Conservation (phyloP, 2,329 filamentous ascomycete genomes). For the Massarina eburnea region DNA sequence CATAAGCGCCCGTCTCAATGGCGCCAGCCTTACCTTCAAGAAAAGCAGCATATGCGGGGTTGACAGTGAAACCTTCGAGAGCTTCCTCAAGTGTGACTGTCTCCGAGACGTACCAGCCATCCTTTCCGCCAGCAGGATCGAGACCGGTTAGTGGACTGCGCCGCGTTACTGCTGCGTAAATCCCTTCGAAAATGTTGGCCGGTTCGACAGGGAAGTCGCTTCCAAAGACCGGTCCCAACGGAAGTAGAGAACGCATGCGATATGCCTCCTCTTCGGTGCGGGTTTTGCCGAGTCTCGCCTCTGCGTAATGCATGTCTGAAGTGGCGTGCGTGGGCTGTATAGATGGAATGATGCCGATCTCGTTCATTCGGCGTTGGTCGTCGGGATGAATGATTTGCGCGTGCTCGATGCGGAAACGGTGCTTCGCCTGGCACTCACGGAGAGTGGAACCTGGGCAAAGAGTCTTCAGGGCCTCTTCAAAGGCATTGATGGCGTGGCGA, state of each 20-base stretch:
- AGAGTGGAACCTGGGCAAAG: constrained; percentile 51
- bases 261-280: constrained; percentile 63
- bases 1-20: constrained; percentile 62
- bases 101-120: constrained; percentile 64
- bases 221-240: constrained; percentile 59
- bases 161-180: constrained; percentile 68
- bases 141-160: constrained; percentile 56
- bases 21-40: constrained; percentile 61
- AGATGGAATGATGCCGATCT: constrained; percentile 65
- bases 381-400: constrained; percentile 68
- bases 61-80: constrained; percentile 62
- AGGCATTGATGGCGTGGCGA: constrained; percentile 64
- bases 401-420: constrained; percentile 70
- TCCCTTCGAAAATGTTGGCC: constrained; percentile 66
- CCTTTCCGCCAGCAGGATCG: constrained; percentile 47
- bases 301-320: constrained; percentile 69
- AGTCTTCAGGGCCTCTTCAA: constrained; percentile 58
- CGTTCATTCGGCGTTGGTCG: constrained; percentile 62
- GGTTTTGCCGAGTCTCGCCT: constrained; percentile 58
- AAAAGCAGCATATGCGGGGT: constrained; percentile 62
- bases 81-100: constrained; percentile 62
- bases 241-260: constrained; percentile 64
- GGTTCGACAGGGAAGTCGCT: constrained; percentile 75
- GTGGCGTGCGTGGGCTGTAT: constrained; percentile 74
- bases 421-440: constrained; percentile 54